These are phyloP conservation scores for Fagopyrum homotropicum DNA, from an alignment of 148 eudicot genomes.

Conservation along the genomic window DNA sequence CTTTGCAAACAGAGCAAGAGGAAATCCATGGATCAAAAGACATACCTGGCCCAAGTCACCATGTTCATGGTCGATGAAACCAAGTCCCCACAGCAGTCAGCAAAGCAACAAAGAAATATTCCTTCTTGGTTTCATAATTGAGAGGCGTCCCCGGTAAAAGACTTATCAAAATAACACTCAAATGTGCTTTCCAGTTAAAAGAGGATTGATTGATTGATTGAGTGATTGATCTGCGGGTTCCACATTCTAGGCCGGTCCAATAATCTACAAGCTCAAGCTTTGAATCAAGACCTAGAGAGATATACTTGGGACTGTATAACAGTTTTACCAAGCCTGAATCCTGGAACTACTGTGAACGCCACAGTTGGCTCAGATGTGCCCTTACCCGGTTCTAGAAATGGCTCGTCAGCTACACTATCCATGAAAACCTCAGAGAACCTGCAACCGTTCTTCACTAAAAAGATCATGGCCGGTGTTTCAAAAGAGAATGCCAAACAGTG, in stretches of 20 bases:
- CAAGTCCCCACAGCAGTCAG: slow-evolving; percentile 2
- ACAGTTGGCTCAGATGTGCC: slow-evolving; percentile 36
- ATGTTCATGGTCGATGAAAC: not conserved
- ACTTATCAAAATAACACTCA: not conserved
- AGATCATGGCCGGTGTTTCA: slow-evolving; percentile 50
- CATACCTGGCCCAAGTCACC: slow-evolving; percentile 2
- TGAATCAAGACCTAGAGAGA: slow-evolving; percentile 29
- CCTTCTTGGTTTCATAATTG: slow-evolving; percentile 8
- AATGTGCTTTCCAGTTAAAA: not conserved
- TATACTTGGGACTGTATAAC: slow-evolving; percentile 79
- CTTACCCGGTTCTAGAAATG: slow-evolving; percentile 22
- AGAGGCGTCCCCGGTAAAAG: not conserved
- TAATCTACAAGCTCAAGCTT: not conserved
- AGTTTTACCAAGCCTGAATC: slow-evolving; percentile 67
- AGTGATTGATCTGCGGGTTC: not conserved
- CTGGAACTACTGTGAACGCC: slow-evolving; percentile 83
- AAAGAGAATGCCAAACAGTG: slow-evolving; percentile 72
- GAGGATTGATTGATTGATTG: not conserved
- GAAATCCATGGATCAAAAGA: slow-evolving; percentile 5
- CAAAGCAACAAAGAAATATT: slow-evolving; percentile 3
- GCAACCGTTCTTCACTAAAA: slow-evolving; percentile 45
- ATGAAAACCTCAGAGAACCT: slow-evolving; percentile 82
- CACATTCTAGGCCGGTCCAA: slow-evolving; percentile 11
- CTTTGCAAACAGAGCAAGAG: not conserved
- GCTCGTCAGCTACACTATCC: slow-evolving; percentile 82